Evolutionary conservation across 2,329 filamentous ascomycete genomes (phyloP).

Genomic region (Cytospora chrysosperma): DNA sequence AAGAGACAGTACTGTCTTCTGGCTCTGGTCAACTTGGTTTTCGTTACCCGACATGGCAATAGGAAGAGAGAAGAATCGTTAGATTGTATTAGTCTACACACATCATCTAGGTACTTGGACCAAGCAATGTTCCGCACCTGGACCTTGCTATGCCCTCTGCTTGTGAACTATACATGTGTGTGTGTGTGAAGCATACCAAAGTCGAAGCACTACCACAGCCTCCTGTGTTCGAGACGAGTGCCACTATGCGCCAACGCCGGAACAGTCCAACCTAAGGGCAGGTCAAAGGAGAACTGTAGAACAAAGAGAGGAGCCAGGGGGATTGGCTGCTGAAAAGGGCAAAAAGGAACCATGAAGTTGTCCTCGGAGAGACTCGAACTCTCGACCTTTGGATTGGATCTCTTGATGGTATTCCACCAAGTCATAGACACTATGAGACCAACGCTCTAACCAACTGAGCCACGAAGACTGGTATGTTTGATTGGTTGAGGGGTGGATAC

Average conservation of each 20-base stretch:
- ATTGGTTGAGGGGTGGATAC: background rate
- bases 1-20: background rate
- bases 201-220: too few relatives aligned
- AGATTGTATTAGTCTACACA: background rate
- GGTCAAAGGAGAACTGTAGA: too few relatives aligned
- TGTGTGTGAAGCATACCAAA: too few relatives aligned
- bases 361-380: constrained; percentile 36
- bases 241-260: too few relatives aligned
- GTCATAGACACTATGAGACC: constrained; percentile 34
- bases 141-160: too few relatives aligned
- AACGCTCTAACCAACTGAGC: constrained; percentile 42
- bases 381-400: constrained; percentile 41
- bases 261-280: too few relatives aligned
- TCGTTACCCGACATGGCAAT: background rate
- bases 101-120: too few relatives aligned
- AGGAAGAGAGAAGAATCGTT: background rate
- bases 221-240: too few relatives aligned
- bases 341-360: background rate
- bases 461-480: constrained; percentile 30
- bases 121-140: background rate
- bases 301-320: background rate
- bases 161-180: too few relatives aligned
- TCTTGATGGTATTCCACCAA: constrained; percentile 16
- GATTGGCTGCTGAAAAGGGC: background rate
- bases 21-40: background rate